Percentiles rank a stretch among this genome's conserved stretches.
Evolutionary conservation across 805 yeast species (phyloP).

Genomic region (Ogataea trehaloabstinens): DNA sequence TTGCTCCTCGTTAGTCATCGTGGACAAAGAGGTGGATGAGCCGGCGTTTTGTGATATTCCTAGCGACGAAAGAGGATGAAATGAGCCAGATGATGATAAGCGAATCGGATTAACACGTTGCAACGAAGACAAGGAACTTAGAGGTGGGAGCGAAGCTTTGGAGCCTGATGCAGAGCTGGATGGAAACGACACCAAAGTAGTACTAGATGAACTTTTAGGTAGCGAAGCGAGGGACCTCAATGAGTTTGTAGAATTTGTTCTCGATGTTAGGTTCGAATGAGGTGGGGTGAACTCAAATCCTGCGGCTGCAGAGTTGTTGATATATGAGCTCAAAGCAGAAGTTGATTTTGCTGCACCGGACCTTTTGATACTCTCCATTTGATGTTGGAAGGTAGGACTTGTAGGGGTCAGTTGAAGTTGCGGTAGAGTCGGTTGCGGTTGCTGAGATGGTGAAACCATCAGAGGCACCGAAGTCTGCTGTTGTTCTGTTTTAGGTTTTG

Average conservation of each 20-base stretch:
- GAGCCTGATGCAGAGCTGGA: conserved; percentile 5
- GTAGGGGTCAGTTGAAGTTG: conserved; percentile 12
- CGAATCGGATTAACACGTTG: conserved; percentile 64
- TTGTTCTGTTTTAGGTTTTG: conserved; percentile 10
- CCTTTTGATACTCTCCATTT: conserved; percentile 5
- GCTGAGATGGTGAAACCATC: conserved; percentile 5
- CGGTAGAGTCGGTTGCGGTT: conserved; percentile 1
- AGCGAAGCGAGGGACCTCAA: conserved; percentile 30
- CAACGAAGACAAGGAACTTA: conserved; percentile 43
- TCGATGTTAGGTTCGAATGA: conserved; percentile 28
- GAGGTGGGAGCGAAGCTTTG: conserved; percentile 17
- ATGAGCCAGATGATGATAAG: conserved; percentile 22
- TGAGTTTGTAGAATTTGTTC: conserved; percentile 33
- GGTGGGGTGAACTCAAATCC: conserved; percentile 26
- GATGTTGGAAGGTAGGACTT: conserved; percentile 13
- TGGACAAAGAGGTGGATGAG: conserved; percentile 23
- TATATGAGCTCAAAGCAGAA: conserved; percentile 19
- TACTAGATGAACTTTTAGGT: conserved; percentile 27
- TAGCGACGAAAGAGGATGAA: conserved; percentile 19
- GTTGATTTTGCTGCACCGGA: conserved; percentile 24
- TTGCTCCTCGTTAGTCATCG: conserved; percentile 22
- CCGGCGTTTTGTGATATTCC: conserved; percentile 13
- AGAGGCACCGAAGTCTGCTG: conserved; percentile 8
- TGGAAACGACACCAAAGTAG: conserved; percentile 22
- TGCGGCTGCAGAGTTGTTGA: conserved; percentile 8